These are phyloP conservation scores for Verruconis gallopava DNA, from an alignment of 2,329 filamentous ascomycete species.

Conservation along the genomic window DNA sequence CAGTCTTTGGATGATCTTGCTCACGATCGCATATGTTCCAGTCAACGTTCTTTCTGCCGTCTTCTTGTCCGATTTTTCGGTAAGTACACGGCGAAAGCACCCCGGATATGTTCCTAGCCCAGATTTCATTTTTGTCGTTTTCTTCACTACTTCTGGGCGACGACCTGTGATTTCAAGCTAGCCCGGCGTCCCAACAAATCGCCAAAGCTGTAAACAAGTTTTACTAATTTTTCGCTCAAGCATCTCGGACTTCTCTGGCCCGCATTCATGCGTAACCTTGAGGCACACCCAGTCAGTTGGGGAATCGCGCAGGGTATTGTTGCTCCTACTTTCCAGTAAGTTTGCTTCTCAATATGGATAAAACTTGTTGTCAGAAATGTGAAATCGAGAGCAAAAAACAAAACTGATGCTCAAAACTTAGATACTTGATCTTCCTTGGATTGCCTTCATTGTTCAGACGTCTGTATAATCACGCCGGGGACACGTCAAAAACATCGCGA, in stretches of 20 bases:
- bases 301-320: constrained; percentile 83
- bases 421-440: constrained; percentile 72
- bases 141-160: no score
- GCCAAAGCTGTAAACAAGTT: no score
- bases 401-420: no score
- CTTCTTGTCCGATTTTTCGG: constrained; percentile 72
- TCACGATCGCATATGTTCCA: constrained; percentile 77
- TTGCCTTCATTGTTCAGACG: constrained; percentile 86
- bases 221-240: no score
- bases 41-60: constrained; percentile 92
- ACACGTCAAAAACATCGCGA: constrained; percentile 80
- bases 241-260: constrained; percentile 46
- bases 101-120: no score
- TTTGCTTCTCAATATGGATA: no score
- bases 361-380: no score
- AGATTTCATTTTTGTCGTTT: no score
- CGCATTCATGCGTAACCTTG: constrained; percentile 54
- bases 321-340: constrained; percentile 56
- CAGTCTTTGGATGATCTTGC: constrained; percentile 57
- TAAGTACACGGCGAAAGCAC: no score
- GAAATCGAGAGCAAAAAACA: no score
- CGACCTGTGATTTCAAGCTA: no score
- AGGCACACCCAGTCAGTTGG: constrained; percentile 55
- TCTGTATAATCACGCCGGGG: constrained; percentile 69
- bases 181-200: no score